phyloP scores from a whole-genome alignment of 2,329 filamentous ascomycete genomes.

The Westerdykella aurantiaca region DNA sequence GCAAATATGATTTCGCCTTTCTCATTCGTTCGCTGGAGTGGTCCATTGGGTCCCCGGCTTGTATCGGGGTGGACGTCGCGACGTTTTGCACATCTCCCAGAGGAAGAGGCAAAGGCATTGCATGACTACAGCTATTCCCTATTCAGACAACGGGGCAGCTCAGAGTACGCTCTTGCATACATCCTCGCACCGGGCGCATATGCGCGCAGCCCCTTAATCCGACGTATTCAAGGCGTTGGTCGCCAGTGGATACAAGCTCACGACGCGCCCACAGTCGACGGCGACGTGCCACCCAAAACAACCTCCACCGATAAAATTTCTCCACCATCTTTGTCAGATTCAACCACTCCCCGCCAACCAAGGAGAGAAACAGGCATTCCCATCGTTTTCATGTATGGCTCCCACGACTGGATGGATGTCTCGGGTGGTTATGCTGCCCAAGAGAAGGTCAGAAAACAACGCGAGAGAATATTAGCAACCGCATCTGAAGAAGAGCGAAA shows the following conservation, averaged over 20 bases:
- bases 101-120: slow-evolving; percentile 71
- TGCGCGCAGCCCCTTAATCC: slow-evolving; percentile 79
- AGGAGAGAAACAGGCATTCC: slow-evolving; percentile 63
- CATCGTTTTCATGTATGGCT: slow-evolving; percentile 90
- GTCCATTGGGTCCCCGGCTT: slow-evolving; percentile 82
- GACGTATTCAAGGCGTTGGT: slow-evolving; percentile 79
- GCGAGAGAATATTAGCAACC: slow-evolving; percentile 52
- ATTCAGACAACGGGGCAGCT: slow-evolving; percentile 85
- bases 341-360: slow-evolving; percentile 8
- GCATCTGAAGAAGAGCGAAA: slow-evolving; percentile 63
- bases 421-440: slow-evolving; percentile 74
- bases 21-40: slow-evolving; percentile 78
- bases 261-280: slow-evolving; percentile 20
- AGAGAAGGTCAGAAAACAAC: slow-evolving; percentile 69
- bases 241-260: slow-evolving; percentile 53
- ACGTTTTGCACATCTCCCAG: slow-evolving; percentile 81
- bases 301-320: slow-evolving; percentile 9
- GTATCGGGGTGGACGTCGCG: slow-evolving; percentile 93
- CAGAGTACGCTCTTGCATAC: slow-evolving; percentile 89
- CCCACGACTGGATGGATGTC: slow-evolving; percentile 98
- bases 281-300: slow-evolving; percentile 17
- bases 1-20: slow-evolving; percentile 88
- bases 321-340: slow-evolving; percentile 6
- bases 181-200: slow-evolving; percentile 91
- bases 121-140: slow-evolving; percentile 94